These are phyloP conservation scores for Clarireedia paspali DNA, from an alignment of 2,329 filamentous ascomycete genomes.

Conservation along the genomic window DNA sequence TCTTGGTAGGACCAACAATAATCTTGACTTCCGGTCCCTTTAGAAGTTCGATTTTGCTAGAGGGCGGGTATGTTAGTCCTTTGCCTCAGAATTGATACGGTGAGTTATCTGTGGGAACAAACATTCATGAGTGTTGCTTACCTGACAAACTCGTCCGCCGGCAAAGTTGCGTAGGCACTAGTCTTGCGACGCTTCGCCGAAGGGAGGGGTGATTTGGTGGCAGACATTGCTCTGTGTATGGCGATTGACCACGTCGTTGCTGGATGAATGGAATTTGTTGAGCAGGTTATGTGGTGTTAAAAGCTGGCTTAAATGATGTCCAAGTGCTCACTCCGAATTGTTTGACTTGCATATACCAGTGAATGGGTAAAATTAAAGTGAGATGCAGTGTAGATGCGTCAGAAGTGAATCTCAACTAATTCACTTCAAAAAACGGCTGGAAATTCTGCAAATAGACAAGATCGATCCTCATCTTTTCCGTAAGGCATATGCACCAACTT, in stretches of 20 bases:
- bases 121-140: not conserved
- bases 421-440: too few species aligned
- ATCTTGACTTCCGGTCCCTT: conserved; percentile 5
- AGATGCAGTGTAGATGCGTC: too few species aligned
- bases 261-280: not conserved
- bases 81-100: too few species aligned
- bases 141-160: not conserved
- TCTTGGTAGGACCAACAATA: not conserved
- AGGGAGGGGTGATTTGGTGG: not conserved
- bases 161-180: not conserved
- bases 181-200: not conserved
- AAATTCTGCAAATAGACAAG: too few species aligned
- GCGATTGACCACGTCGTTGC: not conserved
- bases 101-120: not conserved
- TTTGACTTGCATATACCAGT: too few species aligned
- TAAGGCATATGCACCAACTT: too few species aligned
- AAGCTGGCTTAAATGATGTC: too few species aligned
- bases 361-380: too few species aligned
- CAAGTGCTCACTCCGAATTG: too few species aligned
- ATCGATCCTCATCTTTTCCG: too few species aligned
- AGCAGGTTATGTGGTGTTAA: not conserved
- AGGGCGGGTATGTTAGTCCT: not conserved
- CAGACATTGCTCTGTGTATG: not conserved
- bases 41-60: conserved; percentile 2
- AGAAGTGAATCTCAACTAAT: too few species aligned